Evolutionary conservation across 306 rosid genomes (phyloP), one percentile per base, ranked within the genome.

Genomic region (Trichosanthes cucumerina): DNA sequence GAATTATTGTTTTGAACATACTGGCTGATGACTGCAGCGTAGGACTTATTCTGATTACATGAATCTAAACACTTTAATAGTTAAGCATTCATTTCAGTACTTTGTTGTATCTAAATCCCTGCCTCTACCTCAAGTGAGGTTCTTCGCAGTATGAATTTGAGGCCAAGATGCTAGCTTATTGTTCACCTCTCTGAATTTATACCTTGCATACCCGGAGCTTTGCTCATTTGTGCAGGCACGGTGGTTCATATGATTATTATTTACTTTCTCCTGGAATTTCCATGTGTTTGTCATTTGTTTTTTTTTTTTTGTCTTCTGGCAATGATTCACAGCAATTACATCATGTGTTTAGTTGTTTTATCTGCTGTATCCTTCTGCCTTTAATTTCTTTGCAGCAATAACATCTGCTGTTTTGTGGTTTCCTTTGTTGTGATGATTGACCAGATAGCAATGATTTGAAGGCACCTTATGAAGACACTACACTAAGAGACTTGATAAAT

Each of bases 371-470:
- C 52, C 53, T 41, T 50, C 54, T 7, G 39, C 80, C 80, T 79
- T 11, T 78, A 44, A 71, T 75, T 82, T 69, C 60, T 75, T 79
- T 81, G 77, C 66, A 65, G 41, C 66, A 78, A 24, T 82, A 64
- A 77, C 76, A 66, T 34, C 77, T 47, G 38, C 28, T 69, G 64
- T 80, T 75, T 84, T 78, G 78, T 78, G 80, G 79, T 81, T 84
- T 81, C 76, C 54, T 31, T 72, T 47, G 23, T 72, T 58, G 49
- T 81, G 64, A 75, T 80, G 84, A 81, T 87, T 90, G 72, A 77
- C 62, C 85, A 91, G 98, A 89, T 87, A 84, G 81, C 82, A 44
- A 23, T 31, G 80, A 41, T 78, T 85, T 87, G 21, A 90, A 76
- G 33, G 71, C 78, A 75, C 78, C 86, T 81, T 78, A 71, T 75